phyloP scores from a whole-genome alignment of 1,284 basidiomycete species.

The Gymnopus androsaceus region DNA sequence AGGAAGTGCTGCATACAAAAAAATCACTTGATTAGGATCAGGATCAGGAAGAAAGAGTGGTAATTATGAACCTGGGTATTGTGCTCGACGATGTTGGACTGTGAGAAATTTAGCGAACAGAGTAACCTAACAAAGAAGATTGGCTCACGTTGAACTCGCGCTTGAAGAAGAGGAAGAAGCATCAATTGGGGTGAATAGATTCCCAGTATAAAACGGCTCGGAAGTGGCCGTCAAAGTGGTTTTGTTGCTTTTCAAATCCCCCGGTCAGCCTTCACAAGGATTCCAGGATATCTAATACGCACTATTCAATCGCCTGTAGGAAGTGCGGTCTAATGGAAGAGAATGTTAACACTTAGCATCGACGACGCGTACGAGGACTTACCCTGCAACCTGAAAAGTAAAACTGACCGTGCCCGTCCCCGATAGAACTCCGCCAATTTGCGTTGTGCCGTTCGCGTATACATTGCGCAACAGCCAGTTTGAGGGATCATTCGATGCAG shows the following conservation, averaged over 20 bases:
- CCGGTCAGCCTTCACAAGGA: neutral
- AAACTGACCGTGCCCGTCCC: neutral
- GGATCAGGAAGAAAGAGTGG: neutral
- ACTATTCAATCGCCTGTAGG: neutral
- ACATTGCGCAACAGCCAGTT: constrained; percentile 5
- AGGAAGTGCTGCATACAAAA: neutral
- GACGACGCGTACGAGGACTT: neutral
- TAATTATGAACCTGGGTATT: neutral
- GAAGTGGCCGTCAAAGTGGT: neutral
- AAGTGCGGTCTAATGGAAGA: neutral
- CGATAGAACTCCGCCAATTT: constrained; percentile 3
- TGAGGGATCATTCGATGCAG: neutral
- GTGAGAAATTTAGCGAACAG: neutral
- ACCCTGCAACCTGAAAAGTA: neutral
- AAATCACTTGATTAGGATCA: neutral
- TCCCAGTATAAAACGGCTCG: constrained; percentile 4
- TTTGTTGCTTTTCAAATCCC: neutral
- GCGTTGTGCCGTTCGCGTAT: neutral
- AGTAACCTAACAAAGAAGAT: neutral
- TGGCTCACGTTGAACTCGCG: neutral
- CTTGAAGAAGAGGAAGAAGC: neutral
- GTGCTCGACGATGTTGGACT: neutral
- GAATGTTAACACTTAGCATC: neutral
- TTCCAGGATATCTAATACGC: neutral
- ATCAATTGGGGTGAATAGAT: neutral